Evolutionary conservation across 441 rosid genomes (phyloP), one percentile per base, ranked within the genome.

Genomic region (Erodium texanum): DNA sequence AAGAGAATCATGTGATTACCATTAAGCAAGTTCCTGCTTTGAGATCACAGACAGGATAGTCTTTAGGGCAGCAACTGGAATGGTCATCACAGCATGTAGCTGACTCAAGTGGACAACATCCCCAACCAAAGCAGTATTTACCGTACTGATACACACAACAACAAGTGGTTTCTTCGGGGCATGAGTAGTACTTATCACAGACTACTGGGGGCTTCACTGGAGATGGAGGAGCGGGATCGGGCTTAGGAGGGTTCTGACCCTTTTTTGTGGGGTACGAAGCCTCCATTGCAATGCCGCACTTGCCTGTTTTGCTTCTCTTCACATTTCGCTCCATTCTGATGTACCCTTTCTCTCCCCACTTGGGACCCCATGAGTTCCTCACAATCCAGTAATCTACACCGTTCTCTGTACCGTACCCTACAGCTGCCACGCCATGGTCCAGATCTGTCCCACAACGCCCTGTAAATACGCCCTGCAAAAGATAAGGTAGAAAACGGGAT

Each of bases 321-420:
- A 75, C 64, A 29, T 86, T 86, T 38, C 90, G 83, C 82, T 80
- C 84, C 79, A 87, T 74, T 78, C 77, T 84, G 62, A 86, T 34
- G 74, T 86, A 87, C 62, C 93, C 93, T 2, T 70, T 75, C 74
- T 87, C 93, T 0, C 93, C 93, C 93, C 93, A 87, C 62, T 20
- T 4, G 3, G 70, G 32, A 22, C 93, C 86, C 93, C 93, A 87
- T 0, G 93, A 87, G 80, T 87, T 87, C 70, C 93, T 61, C 48
- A 86, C 93, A 1, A 86, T 74, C 90, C 90, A 87, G 71, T 83
- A 87, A 2, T 87, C 89, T 10, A 41, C 67, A 2, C 86, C 93
- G n/a, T 84, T 76, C 43, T 83, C 82, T n/a, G 79, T 71, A 14
- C 90, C 93, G 9, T 87, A 87, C n/a, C 89, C 89, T 0, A 87